These are phyloP conservation scores for Harringtonia aguacate DNA, from an alignment of 2,329 filamentous ascomycete species.

Conservation along the genomic window DNA sequence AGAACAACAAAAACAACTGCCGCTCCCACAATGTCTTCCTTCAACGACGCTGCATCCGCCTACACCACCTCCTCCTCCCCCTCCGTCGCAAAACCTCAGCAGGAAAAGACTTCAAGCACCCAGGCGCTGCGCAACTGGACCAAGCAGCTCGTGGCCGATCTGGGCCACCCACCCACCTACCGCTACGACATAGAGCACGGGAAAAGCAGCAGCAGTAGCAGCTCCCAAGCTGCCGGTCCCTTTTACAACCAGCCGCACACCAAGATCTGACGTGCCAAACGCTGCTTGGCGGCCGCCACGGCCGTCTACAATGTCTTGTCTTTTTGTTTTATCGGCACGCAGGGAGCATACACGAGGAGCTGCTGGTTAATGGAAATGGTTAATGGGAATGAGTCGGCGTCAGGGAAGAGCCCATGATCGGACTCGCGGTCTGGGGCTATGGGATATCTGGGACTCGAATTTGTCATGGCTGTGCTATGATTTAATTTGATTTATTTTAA, in stretches of 20 bases:
- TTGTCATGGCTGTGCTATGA: too few relatives aligned
- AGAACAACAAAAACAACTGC: too few relatives aligned
- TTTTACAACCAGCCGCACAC: slow-evolving; percentile 1
- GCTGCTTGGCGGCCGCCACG: too few relatives aligned
- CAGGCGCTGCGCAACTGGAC: slow-evolving; percentile 5
- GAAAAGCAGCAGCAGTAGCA: neutral
- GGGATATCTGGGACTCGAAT: too few relatives aligned
- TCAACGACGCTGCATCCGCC: slow-evolving; percentile 19
- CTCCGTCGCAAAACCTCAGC: slow-evolving; percentile 5
- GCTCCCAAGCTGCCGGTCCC: neutral
- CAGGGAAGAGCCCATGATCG: too few relatives aligned
- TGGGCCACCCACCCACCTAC: slow-evolving; percentile 10
- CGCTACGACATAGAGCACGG: slow-evolving; percentile 7
- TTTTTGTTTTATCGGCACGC: neutral
- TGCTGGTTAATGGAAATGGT: too few relatives aligned
- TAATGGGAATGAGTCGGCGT: too few relatives aligned
- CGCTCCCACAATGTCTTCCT: slow-evolving; percentile 6
- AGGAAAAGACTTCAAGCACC: slow-evolving; percentile 8
- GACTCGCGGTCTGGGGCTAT: too few relatives aligned
- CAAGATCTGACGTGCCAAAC: neutral
- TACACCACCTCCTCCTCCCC: slow-evolving; percentile 12
- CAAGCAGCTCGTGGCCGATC: slow-evolving; percentile 10
- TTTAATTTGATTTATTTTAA: too few relatives aligned
- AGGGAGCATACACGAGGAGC: too few relatives aligned
- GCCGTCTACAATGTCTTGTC: too few relatives aligned